A percentile compares a stretch with the other conserved stretches of the same genome.
Evolutionary conservation across 306 rosid species (phyloP).

Genomic region (Prunus armeniaca): DNA sequence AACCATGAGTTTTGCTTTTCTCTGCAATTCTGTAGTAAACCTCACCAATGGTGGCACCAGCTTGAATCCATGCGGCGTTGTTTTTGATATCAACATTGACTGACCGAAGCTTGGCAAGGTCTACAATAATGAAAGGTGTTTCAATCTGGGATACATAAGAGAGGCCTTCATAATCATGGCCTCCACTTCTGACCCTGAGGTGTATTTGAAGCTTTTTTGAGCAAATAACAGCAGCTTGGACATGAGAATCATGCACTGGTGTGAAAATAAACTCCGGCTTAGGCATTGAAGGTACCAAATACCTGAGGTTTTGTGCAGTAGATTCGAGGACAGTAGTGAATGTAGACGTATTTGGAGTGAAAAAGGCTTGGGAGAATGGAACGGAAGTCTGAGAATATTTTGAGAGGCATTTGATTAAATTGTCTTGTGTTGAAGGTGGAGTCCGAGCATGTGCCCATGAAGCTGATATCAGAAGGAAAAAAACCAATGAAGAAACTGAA

Average conservation of each 20-base stretch:
- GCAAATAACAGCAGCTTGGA: constrained; percentile 62
- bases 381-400: constrained; percentile 12
- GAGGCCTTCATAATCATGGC: constrained; percentile 86
- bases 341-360: constrained; percentile 33
- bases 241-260: constrained; percentile 56
- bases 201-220: constrained; percentile 55
- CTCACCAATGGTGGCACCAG: constrained; percentile 73
- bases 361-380: constrained; percentile 33
- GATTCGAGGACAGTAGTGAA: constrained; percentile 42
- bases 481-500: constrained; percentile 6
- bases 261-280: constrained; percentile 72
- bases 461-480: constrained; percentile 15
- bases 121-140: constrained; percentile 55
- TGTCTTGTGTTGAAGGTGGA: neutral
- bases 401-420: constrained; percentile 43
- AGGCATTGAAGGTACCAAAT: constrained; percentile 46
- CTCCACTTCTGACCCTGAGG: constrained; percentile 68
- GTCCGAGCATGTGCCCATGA: neutral
- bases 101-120: constrained; percentile 53
- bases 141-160: constrained; percentile 61
- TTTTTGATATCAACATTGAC: constrained; percentile 39
- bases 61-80: constrained; percentile 71
- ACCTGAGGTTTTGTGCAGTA: constrained; percentile 55
- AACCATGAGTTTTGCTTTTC: constrained; percentile 59
- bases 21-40: constrained; percentile 58